Base-by-base conservation (phyloP, 805 yeast species). In the Alloascoidea africana region DNA sequence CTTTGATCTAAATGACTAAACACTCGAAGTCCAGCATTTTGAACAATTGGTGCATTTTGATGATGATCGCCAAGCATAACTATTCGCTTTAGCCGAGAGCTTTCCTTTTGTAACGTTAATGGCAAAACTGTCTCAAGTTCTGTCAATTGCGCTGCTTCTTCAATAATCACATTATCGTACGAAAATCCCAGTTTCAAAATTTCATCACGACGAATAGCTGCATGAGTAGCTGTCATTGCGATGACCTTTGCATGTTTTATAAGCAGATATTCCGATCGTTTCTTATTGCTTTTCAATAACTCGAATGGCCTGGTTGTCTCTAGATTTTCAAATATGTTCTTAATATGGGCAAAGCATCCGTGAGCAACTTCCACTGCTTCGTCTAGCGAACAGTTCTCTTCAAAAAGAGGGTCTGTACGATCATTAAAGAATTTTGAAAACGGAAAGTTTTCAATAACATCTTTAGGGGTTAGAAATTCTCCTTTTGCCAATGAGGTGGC, bases 21-120 rank as follows among this genome's bases (percentile, higher is more conserved):
- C 14, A 37, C 27, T 14, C 41, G 42, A 16, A 49, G 34, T 5
- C 38, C 39, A 4, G 17, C n/a, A 36, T 41, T 41, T 27, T 40
- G 38, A 14, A 50, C 27, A 27, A 39, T 39, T 4, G 62, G 59
- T 3, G 45, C 47, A 23, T 44, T 39, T 33, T 41, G 51, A 11
- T 32, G 36, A 17, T 42, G 41, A 39, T 63, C 66, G 4, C 70
- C 70, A n/a, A 56, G 18, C 17, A 65, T 16, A 0, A 56, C 45
- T 1, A 60, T 38, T 17, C 65, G 49, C 19, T 50, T 49, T 2
- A 54, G 35, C 8, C 15, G 13, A 0, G 36, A 17, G 2, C 38
- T 23, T 16, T 38, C 23, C 8, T 38, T 27, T 15, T 44, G 47
- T 32, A 44, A 27, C 1, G 58, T 19, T 4, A 56, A 11, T 3